A percentile compares a stretch with the other conserved stretches of the same genome.
Evolutionary conservation across 2,329 filamentous ascomycete genomes (phyloP).

Genomic region (Aspergillus uvarum): DNA sequence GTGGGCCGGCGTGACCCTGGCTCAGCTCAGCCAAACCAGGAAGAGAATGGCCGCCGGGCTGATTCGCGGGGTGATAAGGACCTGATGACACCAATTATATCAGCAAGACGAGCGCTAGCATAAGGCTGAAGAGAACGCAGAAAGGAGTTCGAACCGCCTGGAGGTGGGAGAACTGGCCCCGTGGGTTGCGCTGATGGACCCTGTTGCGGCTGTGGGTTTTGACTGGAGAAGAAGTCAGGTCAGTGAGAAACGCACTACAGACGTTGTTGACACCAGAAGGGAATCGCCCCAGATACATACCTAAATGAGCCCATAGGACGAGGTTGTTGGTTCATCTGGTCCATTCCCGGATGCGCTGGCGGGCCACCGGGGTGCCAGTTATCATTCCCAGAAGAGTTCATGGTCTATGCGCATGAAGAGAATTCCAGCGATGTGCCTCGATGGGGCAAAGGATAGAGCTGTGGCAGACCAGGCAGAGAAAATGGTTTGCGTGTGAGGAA

Average conservation of each 20-base stretch:
- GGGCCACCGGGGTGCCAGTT: slow-evolving; percentile 45
- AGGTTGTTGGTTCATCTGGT: slow-evolving; percentile 44
- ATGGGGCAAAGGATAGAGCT: neutral
- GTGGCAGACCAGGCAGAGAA: neutral
- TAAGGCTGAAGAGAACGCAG: neutral
- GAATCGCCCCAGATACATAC: slow-evolving; percentile 30
- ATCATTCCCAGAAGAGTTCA: slow-evolving; percentile 46
- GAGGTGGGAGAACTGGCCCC: slow-evolving; percentile 42
- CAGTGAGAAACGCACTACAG: neutral
- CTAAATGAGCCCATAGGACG: slow-evolving; percentile 46
- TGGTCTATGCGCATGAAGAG: slow-evolving; percentile 29
- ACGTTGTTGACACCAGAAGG: neutral
- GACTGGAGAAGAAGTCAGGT: slow-evolving; percentile 25
- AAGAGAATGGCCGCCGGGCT: slow-evolving; percentile 47
- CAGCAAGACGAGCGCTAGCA: slow-evolving; percentile 12
- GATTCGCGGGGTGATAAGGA: slow-evolving; percentile 43
- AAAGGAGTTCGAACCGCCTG: slow-evolving; percentile 35
- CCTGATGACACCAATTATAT: slow-evolving; percentile 27
- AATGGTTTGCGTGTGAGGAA: slow-evolving; percentile 8
- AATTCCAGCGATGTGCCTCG: slow-evolving; percentile 6
- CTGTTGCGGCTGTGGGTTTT: slow-evolving; percentile 40
- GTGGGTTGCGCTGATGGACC: slow-evolving; percentile 39
- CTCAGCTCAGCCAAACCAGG: slow-evolving; percentile 49
- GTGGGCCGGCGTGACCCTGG: slow-evolving; percentile 43
- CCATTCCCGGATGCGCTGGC: slow-evolving; percentile 44